Conservation (phyloP, 2,329 filamentous ascomycete species). For the Arthrobotrys sphaeroides region DNA sequence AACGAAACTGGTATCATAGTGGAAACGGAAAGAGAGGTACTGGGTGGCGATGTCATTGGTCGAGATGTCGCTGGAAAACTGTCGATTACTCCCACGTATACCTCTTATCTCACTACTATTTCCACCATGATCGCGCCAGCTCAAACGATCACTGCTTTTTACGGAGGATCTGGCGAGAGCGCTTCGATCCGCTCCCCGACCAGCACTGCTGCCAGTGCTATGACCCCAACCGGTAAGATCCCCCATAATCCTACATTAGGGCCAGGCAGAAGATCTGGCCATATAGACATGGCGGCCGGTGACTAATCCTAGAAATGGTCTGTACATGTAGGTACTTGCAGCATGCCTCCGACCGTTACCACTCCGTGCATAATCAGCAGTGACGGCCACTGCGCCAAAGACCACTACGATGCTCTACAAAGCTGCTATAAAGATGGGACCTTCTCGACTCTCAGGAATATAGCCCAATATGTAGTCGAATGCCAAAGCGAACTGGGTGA, state of each 20-base stretch:
- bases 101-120: constrained; percentile 18
- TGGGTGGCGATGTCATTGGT: not conserved
- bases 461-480: constrained; percentile 27
- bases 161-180: not conserved
- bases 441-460: constrained; percentile 28
- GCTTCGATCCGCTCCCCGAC: not conserved
- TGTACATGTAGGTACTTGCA: constrained; percentile 19
- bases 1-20: constrained; percentile 11
- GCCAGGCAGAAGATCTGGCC: no score
- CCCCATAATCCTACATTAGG: not conserved
- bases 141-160: constrained; percentile 28
- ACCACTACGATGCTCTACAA: constrained; percentile 9
- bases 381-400: constrained; percentile 12
- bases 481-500: constrained; percentile 20
- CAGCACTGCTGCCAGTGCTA: constrained; percentile 23
- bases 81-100: not conserved
- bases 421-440: constrained; percentile 16
- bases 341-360: constrained; percentile 16
- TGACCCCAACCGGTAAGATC: constrained; percentile 32
- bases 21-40: not conserved
- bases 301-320: not conserved
- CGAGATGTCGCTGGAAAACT: not conserved
- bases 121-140: constrained; percentile 24
- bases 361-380: constrained; percentile 25
- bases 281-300: not conserved